These are phyloP conservation scores for Camellia oleifera DNA, from an alignment of 179 eudicot genomes.

Conservation along the genomic window DNA sequence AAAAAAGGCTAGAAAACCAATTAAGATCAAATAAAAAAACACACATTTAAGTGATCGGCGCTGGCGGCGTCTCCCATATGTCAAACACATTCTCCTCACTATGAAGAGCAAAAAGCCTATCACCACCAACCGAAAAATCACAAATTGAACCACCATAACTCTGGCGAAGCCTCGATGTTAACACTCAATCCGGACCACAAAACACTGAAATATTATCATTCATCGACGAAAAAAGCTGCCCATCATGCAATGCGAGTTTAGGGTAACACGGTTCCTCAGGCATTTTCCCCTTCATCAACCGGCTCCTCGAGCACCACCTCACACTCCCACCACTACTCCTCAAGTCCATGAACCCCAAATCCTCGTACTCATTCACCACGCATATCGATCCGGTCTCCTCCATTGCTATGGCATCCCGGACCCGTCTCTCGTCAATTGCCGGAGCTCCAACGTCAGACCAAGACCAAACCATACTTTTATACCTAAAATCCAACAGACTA, in stretches of 20 bases:
- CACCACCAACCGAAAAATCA: slow-evolving; percentile 87
- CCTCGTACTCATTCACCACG: slow-evolving; percentile 91
- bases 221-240: slow-evolving; percentile 82
- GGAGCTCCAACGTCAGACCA: slow-evolving; percentile 67
- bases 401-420: slow-evolving; percentile 75
- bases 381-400: slow-evolving; percentile 64
- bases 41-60: slow-evolving; percentile 25
- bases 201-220: slow-evolving; percentile 81
- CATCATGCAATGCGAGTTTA: slow-evolving; percentile 64
- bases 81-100: slow-evolving; percentile 89
- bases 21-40: slow-evolving; percentile 26
- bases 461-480: slow-evolving; percentile 65
- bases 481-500: slow-evolving; percentile 66
- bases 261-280: slow-evolving; percentile 82
- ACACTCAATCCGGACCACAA: slow-evolving; percentile 82
- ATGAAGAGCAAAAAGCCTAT: slow-evolving; percentile 82
- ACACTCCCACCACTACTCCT: slow-evolving; percentile 44
- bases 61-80: slow-evolving; percentile 79
- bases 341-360: slow-evolving; percentile 83
- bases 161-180: slow-evolving; percentile 68
- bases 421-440: slow-evolving; percentile 48
- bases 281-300: slow-evolving; percentile 54
- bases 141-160: slow-evolving; percentile 80
- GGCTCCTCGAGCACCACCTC: slow-evolving; percentile 82
- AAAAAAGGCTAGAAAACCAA: slow-evolving; percentile 12